Percentiles rank a stretch among this genome's conserved stretches.
Evolutionary conservation across 2,329 filamentous ascomycete species (phyloP).

Genomic region (Rutstroemia sp.): DNA sequence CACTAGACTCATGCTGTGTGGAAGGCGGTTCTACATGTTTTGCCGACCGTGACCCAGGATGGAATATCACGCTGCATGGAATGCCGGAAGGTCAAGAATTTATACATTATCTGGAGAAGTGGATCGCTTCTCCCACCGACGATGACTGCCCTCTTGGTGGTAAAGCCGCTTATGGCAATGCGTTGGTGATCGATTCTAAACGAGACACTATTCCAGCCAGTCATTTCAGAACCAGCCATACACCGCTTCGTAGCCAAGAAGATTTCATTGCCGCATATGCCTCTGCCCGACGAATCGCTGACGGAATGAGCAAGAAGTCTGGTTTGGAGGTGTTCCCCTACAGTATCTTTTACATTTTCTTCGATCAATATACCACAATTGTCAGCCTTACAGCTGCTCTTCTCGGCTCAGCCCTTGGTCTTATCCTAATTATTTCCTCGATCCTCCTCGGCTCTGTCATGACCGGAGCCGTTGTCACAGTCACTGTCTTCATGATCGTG

Average conservation of each 20-base stretch:
- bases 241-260: constrained; percentile 74
- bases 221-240: constrained; percentile 89
- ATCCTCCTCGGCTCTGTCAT: constrained; percentile 74
- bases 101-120: constrained; percentile 74
- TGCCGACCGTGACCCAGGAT: constrained; percentile 64
- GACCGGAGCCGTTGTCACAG: constrained; percentile 75
- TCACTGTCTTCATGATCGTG: constrained; percentile 88
- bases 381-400: constrained; percentile 71
- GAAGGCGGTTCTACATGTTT: constrained; percentile 63
- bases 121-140: constrained; percentile 72
- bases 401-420: constrained; percentile 72
- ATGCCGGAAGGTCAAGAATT: constrained; percentile 97
- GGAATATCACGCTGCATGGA: constrained; percentile 82
- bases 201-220: constrained; percentile 65
- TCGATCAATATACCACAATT: constrained; percentile 90
- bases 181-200: constrained; percentile 69
- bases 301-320: constrained; percentile 63
- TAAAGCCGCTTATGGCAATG: constrained; percentile 77
- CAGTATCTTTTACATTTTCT: constrained; percentile 97
- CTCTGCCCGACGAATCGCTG: constrained; percentile 79
- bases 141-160: constrained; percentile 84
- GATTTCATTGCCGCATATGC: constrained; percentile 92
- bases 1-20: constrained; percentile 49
- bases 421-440: constrained; percentile 76
- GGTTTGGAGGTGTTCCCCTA: constrained; percentile 88